Conservation (phyloP, 2,329 filamentous ascomycete species). For the Fusarium protoensiforme region DNA sequence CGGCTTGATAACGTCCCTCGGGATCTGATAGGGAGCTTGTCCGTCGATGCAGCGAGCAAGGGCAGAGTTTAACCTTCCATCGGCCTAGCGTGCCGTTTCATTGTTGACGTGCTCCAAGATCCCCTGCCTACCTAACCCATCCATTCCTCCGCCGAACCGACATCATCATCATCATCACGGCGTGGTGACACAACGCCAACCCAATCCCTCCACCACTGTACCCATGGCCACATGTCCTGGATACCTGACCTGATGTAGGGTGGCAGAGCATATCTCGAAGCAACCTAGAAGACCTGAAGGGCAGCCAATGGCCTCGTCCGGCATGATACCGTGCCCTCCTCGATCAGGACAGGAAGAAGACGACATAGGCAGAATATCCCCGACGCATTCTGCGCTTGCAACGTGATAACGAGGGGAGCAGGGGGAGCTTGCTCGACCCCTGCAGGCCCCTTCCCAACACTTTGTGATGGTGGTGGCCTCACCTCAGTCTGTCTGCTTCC, state of each 20-base stretch:
- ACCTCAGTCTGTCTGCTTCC: neutral
- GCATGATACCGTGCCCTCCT: neutral
- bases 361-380: constrained; percentile 3
- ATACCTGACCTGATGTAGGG: neutral
- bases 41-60: neutral
- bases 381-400: neutral
- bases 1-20: neutral
- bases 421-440: neutral
- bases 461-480: neutral
- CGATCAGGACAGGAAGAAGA: neutral
- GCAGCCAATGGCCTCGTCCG: neutral
- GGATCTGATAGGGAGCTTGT: neutral
- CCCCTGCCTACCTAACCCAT: constrained; percentile 9
- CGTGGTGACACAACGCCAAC: constrained; percentile 22
- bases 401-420: neutral
- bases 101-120: constrained; percentile 25
- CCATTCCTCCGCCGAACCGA: neutral
- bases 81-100: constrained; percentile 17
- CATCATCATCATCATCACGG: constrained; percentile 23
- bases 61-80: constrained; percentile 7
- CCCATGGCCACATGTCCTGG: neutral
- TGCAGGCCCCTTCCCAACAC: neutral
- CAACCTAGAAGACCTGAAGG: neutral
- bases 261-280: neutral
- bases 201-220: neutral